phyloP scores from a whole-genome alignment of 2,329 filamentous ascomycete species.

The Aspergillus niger region DNA sequence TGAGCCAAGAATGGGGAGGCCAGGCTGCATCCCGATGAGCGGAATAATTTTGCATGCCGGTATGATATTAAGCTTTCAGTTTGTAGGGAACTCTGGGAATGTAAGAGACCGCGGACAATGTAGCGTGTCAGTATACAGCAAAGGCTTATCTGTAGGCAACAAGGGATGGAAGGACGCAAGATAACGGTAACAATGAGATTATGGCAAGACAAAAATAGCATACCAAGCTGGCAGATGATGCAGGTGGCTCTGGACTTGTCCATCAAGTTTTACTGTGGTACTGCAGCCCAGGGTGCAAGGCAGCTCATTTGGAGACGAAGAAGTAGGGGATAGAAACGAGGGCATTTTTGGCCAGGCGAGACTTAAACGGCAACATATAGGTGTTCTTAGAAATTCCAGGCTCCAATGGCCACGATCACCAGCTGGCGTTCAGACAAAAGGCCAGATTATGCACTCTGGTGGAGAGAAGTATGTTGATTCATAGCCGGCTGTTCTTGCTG shows the following conservation, averaged over 20 bases:
- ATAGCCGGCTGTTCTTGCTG: neutral
- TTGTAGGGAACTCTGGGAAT: neutral
- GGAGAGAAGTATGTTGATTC: neutral
- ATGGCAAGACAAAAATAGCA: neutral
- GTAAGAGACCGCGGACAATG: neutral
- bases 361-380: neutral
- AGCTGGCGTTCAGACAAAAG: neutral
- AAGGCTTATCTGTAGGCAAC: neutral
- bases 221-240: neutral
- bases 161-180: neutral
- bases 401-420: neutral
- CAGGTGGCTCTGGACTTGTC: neutral
- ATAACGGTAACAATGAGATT: neutral
- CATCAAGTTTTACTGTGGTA: neutral
- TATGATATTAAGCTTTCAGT: neutral
- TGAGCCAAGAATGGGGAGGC: neutral
- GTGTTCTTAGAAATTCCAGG: no score
- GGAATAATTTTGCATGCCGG: neutral
- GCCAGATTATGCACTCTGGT: neutral
- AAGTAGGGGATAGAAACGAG: neutral
- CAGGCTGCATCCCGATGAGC: neutral
- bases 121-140: neutral
- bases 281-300: neutral
- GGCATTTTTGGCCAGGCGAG: neutral
- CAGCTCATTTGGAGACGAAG: neutral